Percentiles rank a stretch among this genome's conserved stretches.
These are phyloP conservation scores for Aspergillus spinulosporus DNA, from an alignment of 2,329 filamentous ascomycete species.

Conservation along the genomic window DNA sequence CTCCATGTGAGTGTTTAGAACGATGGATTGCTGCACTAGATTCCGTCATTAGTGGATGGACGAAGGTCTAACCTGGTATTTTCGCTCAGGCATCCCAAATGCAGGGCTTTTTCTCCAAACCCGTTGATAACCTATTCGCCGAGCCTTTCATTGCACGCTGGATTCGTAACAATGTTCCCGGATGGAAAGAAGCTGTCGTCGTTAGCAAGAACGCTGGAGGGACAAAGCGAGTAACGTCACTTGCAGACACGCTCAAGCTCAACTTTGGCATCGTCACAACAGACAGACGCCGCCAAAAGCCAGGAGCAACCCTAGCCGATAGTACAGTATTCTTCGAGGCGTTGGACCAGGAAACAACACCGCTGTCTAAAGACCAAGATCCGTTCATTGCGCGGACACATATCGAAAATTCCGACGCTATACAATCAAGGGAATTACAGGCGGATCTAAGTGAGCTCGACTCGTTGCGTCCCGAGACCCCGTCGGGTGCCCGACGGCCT, in stretches of 20 bases:
- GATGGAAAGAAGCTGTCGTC: conserved; percentile 87
- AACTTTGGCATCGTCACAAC: conserved; percentile 88
- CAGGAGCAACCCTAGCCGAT: conserved; percentile 65
- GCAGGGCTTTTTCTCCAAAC: conserved; percentile 98
- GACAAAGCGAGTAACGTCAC: conserved; percentile 92
- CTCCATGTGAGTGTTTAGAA: conserved; percentile 64
- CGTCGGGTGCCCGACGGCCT: conserved; percentile 41
- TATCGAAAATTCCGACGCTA: neutral
- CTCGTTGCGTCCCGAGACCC: conserved; percentile 39
- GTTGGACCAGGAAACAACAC: conserved; percentile 46
- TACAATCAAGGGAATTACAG: conserved; percentile 18
- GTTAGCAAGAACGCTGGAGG: conserved; percentile 98
- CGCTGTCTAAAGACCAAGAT: conserved; percentile 28
- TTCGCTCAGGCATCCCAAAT: conserved; percentile 74
- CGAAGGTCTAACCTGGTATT: conserved; percentile 21
- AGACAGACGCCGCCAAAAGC: conserved; percentile 55
- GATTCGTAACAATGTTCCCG: conserved; percentile 84
- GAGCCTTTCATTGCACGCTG: conserved; percentile 93
- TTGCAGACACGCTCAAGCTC: conserved; percentile 92
- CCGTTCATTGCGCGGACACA: conserved; percentile 23
- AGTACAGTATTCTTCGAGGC: conserved; percentile 75
- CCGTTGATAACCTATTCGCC: conserved; percentile 94
- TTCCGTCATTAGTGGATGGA: conserved; percentile 8
- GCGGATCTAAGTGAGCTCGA: conserved; percentile 25
- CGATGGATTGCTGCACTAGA: conserved; percentile 6